Percentiles rank a stretch among this genome's conserved stretches.
Conservation (phyloP, 164 flowering plant genomes). For the Dillenia suffruticosa region DNA sequence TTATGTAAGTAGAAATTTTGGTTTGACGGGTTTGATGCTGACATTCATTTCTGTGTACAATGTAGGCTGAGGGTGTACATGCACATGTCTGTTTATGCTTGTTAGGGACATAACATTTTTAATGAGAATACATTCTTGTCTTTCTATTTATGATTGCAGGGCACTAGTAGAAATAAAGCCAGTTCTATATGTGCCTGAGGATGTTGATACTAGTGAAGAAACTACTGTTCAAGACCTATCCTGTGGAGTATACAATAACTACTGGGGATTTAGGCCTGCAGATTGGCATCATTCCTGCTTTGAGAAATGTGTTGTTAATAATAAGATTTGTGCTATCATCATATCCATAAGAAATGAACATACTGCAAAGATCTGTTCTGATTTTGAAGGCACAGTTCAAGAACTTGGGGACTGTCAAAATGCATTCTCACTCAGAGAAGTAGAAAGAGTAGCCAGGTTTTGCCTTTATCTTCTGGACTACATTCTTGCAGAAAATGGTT, state of each 20-base stretch:
- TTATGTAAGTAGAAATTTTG: no score
- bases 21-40: no score
- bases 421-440: slow-evolving; percentile 18
- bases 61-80: no score
- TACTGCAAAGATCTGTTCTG: slow-evolving; percentile 45
- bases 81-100: no score
- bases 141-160: slow-evolving; percentile 32
- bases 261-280: slow-evolving; percentile 59
- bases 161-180: slow-evolving; percentile 94
- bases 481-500: slow-evolving; percentile 37
- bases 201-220: slow-evolving; percentile 19
- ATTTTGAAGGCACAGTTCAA: slow-evolving; percentile 13
- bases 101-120: no score
- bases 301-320: slow-evolving; percentile 53
- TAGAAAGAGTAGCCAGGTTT: slow-evolving; percentile 50
- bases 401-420: slow-evolving; percentile 6
- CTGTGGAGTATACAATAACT: slow-evolving; percentile 8
- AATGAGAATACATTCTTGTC: background rate
- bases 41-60: no score
- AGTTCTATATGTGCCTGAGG: slow-evolving; percentile 47
- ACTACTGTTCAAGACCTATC: slow-evolving; percentile 18
- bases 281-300: slow-evolving; percentile 63
- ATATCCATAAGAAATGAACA: slow-evolving; percentile 41
- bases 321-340: slow-evolving; percentile 47
- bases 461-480: slow-evolving; percentile 70